These are phyloP conservation scores for Auricularia cornea DNA, from an alignment of 768 basidiomycete genomes.

Conservation along the genomic window DNA sequence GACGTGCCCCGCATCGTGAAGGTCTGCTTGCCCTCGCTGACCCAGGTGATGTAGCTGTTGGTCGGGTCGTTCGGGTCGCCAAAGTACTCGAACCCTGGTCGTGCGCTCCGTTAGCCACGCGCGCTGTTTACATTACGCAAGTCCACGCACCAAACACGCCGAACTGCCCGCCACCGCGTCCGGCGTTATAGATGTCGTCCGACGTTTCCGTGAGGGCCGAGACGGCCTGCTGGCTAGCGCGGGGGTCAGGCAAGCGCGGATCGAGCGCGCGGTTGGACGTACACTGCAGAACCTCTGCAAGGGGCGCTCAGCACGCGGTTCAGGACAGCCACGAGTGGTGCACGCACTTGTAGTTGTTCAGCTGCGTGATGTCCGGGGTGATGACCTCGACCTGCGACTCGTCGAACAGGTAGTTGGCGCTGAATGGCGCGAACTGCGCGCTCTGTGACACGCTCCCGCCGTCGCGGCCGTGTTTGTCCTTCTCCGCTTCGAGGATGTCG, in stretches of 20 bases:
- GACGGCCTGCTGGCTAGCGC: constrained; percentile 42
- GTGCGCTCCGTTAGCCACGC: too few relatives aligned
- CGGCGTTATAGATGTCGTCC: constrained; percentile 48
- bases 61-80: constrained; percentile 55
- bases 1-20: constrained; percentile 66
- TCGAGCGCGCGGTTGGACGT: constrained; percentile 20
- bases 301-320: not conserved
- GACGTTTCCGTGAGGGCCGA: constrained; percentile 41
- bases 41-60: constrained; percentile 84
- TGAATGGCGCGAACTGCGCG: constrained; percentile 61
- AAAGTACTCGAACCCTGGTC: constrained; percentile 66
- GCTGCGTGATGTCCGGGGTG: constrained; percentile 26
- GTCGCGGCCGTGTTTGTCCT: constrained; percentile 42
- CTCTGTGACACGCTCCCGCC: constrained; percentile 58
- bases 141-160: constrained; percentile 35
- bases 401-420: constrained; percentile 33
- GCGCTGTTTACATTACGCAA: too few relatives aligned
- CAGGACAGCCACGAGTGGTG: too few relatives aligned
- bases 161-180: constrained; percentile 26
- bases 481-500: constrained; percentile 72
- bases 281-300: constrained; percentile 43
- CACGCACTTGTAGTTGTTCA: constrained; percentile 29
- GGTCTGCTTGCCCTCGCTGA: constrained; percentile 48
- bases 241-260: constrained; percentile 18
- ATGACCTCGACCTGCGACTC: constrained; percentile 32